Evolutionary conservation across 768 basidiomycete genomes (phyloP), one percentile per base, ranked within the genome.

Genomic region (Russula olivacea): DNA sequence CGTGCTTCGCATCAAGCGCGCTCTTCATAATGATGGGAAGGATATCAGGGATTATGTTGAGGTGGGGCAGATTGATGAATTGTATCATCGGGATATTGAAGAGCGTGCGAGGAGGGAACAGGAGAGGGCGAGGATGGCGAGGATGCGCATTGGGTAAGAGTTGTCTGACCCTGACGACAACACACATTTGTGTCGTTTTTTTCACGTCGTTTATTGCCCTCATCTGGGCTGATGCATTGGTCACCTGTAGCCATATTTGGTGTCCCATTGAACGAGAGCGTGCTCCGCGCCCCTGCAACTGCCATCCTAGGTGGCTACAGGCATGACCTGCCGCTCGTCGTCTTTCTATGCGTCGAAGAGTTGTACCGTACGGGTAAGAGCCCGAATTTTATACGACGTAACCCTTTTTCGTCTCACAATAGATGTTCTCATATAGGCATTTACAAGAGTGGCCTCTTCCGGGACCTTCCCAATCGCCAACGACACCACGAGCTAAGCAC

Each of bases 391-490:
- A 4, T 34, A n/a, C 19, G 14, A 43, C 43, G 43, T n/a, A n/a
- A n/a, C 47, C 14, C 6, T 10, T 11, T 14, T 36, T 32, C 23
- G 21, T 7, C 55, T 17, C 45, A 59, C 52, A 52, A 36, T 36
- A 1, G 52, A 54, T 25, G 7, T 8, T 63, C 53, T 25, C 19
- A 8, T 32, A 4, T 25, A 80, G 80, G 80, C 4, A 75, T 79
- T 7, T 78, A 79, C 59, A 74, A 79, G 32, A 72, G 69, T 1
- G 75, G 76, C 2, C 68, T 81, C 12, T 77, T 81, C 66, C 78
- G 78, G 38, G 71, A 77, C 0, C 68, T 77, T 0, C 79, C 78
- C 2, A 76, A 76, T 55, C 74, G 78, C 1, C 69, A 72, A 28
- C 77, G 76, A 3, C 74, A 80, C 34, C 66, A 74, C 3, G 69